These are phyloP conservation scores for Termitomyces titanicus DNA, from an alignment of 768 basidiomycete genomes.

Conservation along the genomic window DNA sequence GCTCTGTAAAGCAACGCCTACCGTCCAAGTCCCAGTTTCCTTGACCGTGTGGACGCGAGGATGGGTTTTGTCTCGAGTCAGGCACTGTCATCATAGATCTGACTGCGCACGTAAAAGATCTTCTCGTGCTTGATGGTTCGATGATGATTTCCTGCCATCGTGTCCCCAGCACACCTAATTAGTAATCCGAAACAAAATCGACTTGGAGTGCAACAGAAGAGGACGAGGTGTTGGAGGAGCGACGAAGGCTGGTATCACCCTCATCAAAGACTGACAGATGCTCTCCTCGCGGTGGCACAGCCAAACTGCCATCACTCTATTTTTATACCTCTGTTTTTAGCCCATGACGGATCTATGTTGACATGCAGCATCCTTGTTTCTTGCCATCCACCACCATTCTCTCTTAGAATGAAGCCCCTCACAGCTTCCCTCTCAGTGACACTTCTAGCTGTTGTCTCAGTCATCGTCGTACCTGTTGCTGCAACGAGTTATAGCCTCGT, in stretches of 20 bases:
- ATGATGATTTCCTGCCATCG: no score
- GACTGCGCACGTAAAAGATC: no score
- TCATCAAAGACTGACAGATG: background rate
- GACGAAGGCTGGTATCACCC: background rate
- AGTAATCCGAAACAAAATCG: no score
- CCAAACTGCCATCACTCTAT: background rate
- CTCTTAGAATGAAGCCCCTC: background rate
- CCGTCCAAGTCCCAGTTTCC: no score
- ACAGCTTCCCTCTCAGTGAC: background rate
- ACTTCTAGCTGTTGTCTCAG: background rate
- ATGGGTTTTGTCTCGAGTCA: no score
- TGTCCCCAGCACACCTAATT: no score
- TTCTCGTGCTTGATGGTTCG: no score
- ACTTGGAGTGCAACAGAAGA: no score
- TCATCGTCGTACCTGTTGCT: conserved; percentile 5
- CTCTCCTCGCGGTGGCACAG: background rate
- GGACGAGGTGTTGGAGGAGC: no score
- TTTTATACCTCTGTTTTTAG: background rate
- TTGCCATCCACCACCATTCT: background rate
- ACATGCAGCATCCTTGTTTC: background rate
- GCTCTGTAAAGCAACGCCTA: no score
- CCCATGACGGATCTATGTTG: background rate
- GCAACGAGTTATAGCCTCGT: conserved; percentile 42
- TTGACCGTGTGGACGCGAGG: no score
- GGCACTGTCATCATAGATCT: no score